Evolutionary conservation across 2,329 filamentous ascomycete species (phyloP), one percentile per base, ranked within the genome.

Genomic region (Colletotrichum echinochloae): DNA sequence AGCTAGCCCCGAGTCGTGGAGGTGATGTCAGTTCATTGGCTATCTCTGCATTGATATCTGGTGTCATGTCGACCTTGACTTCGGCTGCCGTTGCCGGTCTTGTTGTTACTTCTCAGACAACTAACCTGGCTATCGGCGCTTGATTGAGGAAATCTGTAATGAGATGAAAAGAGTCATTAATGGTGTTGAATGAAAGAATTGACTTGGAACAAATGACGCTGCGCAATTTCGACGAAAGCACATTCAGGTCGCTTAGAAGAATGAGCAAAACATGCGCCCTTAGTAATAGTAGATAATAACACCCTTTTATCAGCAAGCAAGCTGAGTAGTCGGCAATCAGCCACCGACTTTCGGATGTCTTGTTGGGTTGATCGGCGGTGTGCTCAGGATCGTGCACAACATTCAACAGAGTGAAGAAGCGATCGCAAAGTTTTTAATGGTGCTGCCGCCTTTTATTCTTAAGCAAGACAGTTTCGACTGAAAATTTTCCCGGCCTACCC

Each of bases 41-140:
- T 3, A 67, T 97, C 26, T 94, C 91, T 39, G 93, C 94, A 7
- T 86, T 97, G 73, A 79, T 94, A 62, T 91, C 92, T 0, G 94
- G 94, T 77, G 89, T 96, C 41, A 83, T 97, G 70, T 89, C 92
- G 35, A 97, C 94, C 0, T 83, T 97, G 75, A 94, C 90, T 3
- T 93, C 90, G 75, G 94, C 94, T 20, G 89, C 87, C 64, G 90
- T 95, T 76, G 93, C 93, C 1, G 93, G 93, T 51, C 86, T 97
- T 79, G 84, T 97, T 70, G 87, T 93, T 55, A 90, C 88, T 26
- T 81, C 88, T 51, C 81, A 84, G 75, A 33, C 52, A 20, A 63
- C 68, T 16, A 48, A 67, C 5, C 35, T 68, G 51, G 49, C 33
- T 16, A 26, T 35, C 35, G 33, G 6, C 30, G 37, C 30, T 23